Base-by-base conservation (phyloP, 208 protist genomes). In the Leishmania amazonensis region DNA sequence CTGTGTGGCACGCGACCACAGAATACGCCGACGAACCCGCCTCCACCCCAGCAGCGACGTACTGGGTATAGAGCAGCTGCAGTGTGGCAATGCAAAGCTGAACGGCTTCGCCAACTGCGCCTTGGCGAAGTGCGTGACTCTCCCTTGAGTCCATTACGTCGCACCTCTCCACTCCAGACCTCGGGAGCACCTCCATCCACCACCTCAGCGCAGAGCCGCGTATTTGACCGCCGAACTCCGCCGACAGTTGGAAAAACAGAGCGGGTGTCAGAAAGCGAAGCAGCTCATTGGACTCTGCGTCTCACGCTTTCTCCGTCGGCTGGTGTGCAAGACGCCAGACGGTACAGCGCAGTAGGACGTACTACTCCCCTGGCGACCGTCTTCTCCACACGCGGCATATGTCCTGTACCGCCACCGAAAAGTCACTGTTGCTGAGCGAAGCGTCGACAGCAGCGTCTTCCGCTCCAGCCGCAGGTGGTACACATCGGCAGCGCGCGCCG, bases 281-380 rank as follows among this genome's bases (percentile, higher is more conserved):
- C 64, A 70, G 64, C 64, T 24, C 15, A 4, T 5, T 5, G 4
- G 38, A 35, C 0, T 42, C 28, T 17, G 64, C 35, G 4, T 21
- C 35, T 21, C 24, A 17, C 42, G 9, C 17, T 51, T 13, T 21
- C 42, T 13, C 21, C 68, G 8, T 24, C 45, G 68, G 64, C 35
- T 35, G 38, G 1, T n/a, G 8, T 45, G 64, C 28, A 70, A 70
- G 64, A 42, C 64, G 28, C 64, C 35, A 42, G 40, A 68, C 78
- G 21, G 31, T 70, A 38, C 79, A 82, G 21, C 72, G 79, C 11
- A 82, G 57, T 49, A 77, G 38, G 35, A 35, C 42, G 47, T 62
- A 45, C 40, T 58, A 58, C 58, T 73, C 47, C 24, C 9, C 17
- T 11, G 42, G 15, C 9, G 79, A 72, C 42, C 75, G 51, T 51